phyloP scores from a whole-genome alignment of 2,329 filamentous ascomycete genomes.

The Pyrenophora graminea region DNA sequence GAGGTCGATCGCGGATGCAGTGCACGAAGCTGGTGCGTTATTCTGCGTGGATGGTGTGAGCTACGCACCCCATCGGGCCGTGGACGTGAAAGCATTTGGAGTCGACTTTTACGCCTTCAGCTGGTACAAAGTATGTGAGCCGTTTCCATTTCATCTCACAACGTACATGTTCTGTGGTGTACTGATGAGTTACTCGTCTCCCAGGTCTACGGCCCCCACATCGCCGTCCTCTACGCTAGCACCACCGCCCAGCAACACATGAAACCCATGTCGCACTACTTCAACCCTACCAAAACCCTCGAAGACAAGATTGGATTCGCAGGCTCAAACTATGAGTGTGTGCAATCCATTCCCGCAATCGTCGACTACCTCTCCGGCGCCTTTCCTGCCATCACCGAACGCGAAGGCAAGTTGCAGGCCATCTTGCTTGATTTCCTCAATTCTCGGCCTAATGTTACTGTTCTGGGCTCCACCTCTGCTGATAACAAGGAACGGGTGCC shows the following conservation, averaged over 20 bases:
- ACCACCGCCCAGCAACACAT: conserved; percentile 60
- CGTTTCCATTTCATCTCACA: not conserved
- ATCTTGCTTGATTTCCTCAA: conserved; percentile 64
- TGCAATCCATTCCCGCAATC: conserved; percentile 65
- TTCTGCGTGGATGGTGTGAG: conserved; percentile 77
- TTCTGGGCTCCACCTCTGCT: conserved; percentile 61
- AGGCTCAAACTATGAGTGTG: conserved; percentile 71
- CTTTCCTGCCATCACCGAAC: conserved; percentile 53
- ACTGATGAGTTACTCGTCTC: not conserved
- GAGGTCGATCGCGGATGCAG: conserved; percentile 58
- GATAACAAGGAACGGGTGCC: conserved; percentile 60
- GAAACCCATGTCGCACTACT: conserved; percentile 66
- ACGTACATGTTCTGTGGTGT: not conserved
- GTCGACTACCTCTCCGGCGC: conserved; percentile 62
- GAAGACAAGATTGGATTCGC: conserved; percentile 71
- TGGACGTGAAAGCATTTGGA: conserved; percentile 70
- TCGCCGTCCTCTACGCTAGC: conserved; percentile 71
- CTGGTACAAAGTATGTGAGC: conserved; percentile 69
- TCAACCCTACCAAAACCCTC: conserved; percentile 64
- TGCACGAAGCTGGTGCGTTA: conserved; percentile 60
- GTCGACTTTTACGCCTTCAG: conserved; percentile 79
- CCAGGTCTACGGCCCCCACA: conserved; percentile 73
- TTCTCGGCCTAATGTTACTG: conserved; percentile 56
- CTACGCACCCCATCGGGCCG: conserved; percentile 71
- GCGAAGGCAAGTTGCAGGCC: conserved; percentile 65